Percentiles rank a stretch among this genome's conserved stretches.
Evolutionary conservation across 768 basidiomycete species (phyloP).

Genomic region (Crassisporium funariophilum): DNA sequence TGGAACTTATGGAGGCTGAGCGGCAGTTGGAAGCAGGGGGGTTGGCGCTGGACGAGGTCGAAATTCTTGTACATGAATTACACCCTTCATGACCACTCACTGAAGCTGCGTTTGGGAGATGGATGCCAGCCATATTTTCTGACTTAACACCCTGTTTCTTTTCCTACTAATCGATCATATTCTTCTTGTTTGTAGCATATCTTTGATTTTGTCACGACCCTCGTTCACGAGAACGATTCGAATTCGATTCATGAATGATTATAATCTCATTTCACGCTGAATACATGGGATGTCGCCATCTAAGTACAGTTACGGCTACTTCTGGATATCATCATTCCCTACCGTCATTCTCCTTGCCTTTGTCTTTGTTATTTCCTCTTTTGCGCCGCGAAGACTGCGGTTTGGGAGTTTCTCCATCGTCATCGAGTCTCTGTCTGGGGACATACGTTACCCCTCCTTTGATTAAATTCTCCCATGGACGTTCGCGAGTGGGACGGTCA

Average conservation of each 20-base stretch:
- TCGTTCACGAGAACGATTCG: no score
- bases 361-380: constrained; percentile 7
- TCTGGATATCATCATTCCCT: constrained; percentile 1
- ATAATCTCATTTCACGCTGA: no score
- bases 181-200: no score
- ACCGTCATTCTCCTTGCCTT: constrained; percentile 3
- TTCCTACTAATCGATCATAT: no score
- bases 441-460: constrained; percentile 38
- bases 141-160: no score
- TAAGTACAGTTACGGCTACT: no score
- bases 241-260: no score
- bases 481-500: constrained; percentile 22
- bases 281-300: no score
- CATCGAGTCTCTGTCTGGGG: constrained; percentile 21
- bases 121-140: no score
- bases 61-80: neutral
- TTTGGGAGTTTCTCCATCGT: neutral
- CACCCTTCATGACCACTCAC: neutral
- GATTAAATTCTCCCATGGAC: constrained; percentile 49
- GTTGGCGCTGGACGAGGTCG: constrained; percentile 9
- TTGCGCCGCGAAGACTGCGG: constrained; percentile 3
- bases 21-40: constrained; percentile 9
- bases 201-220: no score
- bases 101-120: no score
- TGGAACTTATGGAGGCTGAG: constrained; percentile 1